phyloP scores from a whole-genome alignment of 116 monocot species.

The Iris pallida region DNA sequence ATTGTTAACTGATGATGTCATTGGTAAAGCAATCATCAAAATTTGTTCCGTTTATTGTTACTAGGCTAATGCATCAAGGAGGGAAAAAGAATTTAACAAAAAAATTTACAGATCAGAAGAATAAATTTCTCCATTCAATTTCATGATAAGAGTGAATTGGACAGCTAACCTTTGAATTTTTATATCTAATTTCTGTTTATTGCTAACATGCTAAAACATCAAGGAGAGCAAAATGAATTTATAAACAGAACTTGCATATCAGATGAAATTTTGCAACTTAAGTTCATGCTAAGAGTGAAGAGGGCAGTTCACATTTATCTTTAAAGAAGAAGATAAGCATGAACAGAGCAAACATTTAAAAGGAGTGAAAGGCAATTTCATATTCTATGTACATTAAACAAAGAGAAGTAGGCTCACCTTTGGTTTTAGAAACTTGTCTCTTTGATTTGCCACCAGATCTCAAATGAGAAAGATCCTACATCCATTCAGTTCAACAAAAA shows the following conservation, averaged over 20 bases:
- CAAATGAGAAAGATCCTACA: slow-evolving; percentile 22
- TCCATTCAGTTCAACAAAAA: slow-evolving; percentile 2
- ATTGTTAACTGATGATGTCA: not conserved
- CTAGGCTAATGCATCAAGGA: no score
- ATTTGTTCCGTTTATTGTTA: no score
- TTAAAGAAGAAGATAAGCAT: no score
- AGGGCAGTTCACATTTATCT: not conserved
- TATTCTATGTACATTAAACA: not conserved
- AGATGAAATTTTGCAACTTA: not conserved
- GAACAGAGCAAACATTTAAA: no score
- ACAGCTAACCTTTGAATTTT: not conserved
- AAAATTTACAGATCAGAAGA: no score
- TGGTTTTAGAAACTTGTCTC: slow-evolving; percentile 17
- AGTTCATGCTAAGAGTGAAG: not conserved
- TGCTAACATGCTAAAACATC: not conserved
- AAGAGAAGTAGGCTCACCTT: slow-evolving; percentile 16
- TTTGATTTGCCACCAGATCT: slow-evolving; percentile 14
- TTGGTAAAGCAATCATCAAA: no score
- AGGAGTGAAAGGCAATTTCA: not conserved
- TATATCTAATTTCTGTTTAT: not conserved
- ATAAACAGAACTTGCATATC: not conserved
- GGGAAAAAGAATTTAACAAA: no score
- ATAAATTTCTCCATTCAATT: not conserved
- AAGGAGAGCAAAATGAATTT: not conserved
- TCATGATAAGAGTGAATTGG: not conserved